Evolutionary conservation across 108 stramenopile genomes (phyloP).

Genomic region (Mediolabrus comicus): DNA sequence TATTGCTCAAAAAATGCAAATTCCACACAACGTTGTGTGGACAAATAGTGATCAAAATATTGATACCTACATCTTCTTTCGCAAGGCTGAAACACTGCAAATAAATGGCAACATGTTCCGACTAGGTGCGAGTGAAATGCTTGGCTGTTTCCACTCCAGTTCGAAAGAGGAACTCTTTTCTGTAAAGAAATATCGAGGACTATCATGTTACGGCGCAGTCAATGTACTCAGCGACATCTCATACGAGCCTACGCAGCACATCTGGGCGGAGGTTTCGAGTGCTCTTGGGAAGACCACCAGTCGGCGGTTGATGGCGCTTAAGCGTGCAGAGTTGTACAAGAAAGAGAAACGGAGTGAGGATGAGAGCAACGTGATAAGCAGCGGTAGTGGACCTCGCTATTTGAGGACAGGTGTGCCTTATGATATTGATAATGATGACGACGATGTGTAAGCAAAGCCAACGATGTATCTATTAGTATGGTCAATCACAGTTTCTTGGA

Average conservation of each 20-base stretch:
- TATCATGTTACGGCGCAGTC: background rate
- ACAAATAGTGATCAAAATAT: constrained; percentile 7
- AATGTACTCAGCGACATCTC: background rate
- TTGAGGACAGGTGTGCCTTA: background rate
- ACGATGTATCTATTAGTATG: no score
- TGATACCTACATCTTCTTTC: constrained; percentile 46
- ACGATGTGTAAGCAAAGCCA: no score
- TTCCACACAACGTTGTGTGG: constrained; percentile 34
- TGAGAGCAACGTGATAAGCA: background rate
- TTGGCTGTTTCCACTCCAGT: constrained; percentile 60
- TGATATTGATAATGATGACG: constrained; percentile 12
- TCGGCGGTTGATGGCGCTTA: background rate
- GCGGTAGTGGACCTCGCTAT: background rate
- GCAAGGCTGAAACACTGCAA: constrained; percentile 36
- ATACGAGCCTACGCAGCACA: background rate
- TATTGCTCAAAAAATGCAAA: constrained; percentile 37
- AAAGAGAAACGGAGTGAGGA: background rate
- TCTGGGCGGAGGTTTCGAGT: background rate
- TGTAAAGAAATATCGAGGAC: background rate
- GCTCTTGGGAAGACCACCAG: background rate
- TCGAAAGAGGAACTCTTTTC: constrained; percentile 25
- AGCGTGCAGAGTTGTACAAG: background rate
- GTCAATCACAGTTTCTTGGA: no score
- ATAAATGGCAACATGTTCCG: constrained; percentile 11
- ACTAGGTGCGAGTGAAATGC: constrained; percentile 56